phyloP scores from a whole-genome alignment of 1,139 yeast species.

The Saccharomyces hybrid region DNA sequence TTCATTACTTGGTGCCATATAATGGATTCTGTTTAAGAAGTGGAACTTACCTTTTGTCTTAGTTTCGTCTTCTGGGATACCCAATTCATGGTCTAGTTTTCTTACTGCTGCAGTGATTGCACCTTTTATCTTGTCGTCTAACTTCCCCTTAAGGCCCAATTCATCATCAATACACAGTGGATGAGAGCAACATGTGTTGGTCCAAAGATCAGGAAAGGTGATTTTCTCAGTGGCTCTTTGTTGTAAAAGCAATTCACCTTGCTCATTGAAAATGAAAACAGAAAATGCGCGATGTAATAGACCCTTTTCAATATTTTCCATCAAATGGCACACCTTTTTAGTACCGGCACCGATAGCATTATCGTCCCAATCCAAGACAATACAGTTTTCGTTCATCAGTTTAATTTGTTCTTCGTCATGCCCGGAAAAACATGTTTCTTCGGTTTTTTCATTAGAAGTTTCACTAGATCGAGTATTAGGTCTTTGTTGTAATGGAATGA shows the following conservation, averaged over 20 bases:
- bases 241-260: conserved; percentile 72
- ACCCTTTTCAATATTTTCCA: conserved; percentile 79
- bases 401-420: conserved; percentile 91
- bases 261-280: conserved; percentile 77
- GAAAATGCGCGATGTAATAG: conserved; percentile 92
- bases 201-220: conserved; percentile 95
- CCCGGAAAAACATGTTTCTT: conserved; percentile 51
- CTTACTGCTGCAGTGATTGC: conserved; percentile 86
- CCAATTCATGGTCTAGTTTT: conserved; percentile 86
- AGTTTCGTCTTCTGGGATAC: conserved; percentile 61
- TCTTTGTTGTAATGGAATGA: conserved; percentile 37
- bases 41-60: conserved; percentile 40
- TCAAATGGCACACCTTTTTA: conserved; percentile 83
- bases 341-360: conserved; percentile 88
- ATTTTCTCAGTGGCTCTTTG: conserved; percentile 94
- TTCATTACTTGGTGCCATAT: conserved; percentile 74
- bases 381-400: conserved; percentile 94
- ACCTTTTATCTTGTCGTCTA: conserved; percentile 61
- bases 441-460: conserved; percentile 15
- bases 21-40: conserved; percentile 88
- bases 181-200: conserved; percentile 97
- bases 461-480: conserved; percentile 31
- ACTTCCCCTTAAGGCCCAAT: conserved; percentile 47
- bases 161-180: conserved; percentile 82
- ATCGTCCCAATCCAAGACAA: conserved; percentile 83